Conservation (phyloP, 495 filamentous ascomycete genomes). For the Zalerion maritima region DNA sequence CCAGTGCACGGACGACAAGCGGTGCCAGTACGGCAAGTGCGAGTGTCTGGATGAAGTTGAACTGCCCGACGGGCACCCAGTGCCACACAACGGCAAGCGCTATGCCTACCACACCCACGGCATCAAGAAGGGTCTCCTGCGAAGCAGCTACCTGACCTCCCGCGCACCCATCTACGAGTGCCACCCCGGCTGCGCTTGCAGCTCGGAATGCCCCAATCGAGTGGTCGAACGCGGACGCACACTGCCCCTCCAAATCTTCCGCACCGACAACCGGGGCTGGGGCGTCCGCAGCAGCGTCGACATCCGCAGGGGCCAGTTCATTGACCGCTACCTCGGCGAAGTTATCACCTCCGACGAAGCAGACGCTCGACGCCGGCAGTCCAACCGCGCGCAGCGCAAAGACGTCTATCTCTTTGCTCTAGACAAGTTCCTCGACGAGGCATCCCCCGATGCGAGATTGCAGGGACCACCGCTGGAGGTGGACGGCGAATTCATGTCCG, state of each 20-base stretch:
- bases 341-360: constrained; percentile 63
- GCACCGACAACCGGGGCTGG: constrained; percentile 65
- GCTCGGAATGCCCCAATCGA: constrained; percentile 53
- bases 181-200: constrained; percentile 55
- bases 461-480: constrained; percentile 31
- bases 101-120: constrained; percentile 32
- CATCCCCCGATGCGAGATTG: constrained; percentile 28
- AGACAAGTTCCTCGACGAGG: constrained; percentile 54
- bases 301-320: constrained; percentile 66
- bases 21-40: constrained; percentile 35
- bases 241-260: constrained; percentile 68
- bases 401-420: constrained; percentile 70
- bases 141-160: constrained; percentile 31
- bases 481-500: constrained; percentile 40
- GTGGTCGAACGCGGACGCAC: constrained; percentile 67
- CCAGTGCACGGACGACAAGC: constrained; percentile 27
- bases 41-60: constrained; percentile 38
- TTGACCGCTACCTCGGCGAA: constrained; percentile 82
- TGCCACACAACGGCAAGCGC: constrained; percentile 15
- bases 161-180: constrained; percentile 73
- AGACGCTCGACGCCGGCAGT: constrained; percentile 42
- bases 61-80: constrained; percentile 17
- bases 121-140: constrained; percentile 24
- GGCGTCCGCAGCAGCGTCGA: constrained; percentile 57
- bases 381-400: constrained; percentile 30